A percentile compares a stretch with the other conserved stretches of the same genome.
Evolutionary conservation across 2,329 filamentous ascomycete genomes (phyloP).

Genomic region (Fonsecaea pedrosoi): DNA sequence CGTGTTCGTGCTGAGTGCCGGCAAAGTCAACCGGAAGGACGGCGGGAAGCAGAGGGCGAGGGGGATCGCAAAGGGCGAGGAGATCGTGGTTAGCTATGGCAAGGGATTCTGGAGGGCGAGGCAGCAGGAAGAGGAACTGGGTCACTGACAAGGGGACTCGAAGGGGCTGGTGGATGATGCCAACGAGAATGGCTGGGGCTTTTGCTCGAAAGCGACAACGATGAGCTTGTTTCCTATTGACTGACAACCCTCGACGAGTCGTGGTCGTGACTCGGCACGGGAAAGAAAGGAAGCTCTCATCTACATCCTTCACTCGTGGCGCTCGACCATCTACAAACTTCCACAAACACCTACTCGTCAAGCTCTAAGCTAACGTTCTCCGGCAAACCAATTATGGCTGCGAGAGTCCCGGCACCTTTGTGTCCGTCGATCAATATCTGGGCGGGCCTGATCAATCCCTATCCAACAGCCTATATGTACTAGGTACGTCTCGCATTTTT

Average conservation of each 20-base stretch:
- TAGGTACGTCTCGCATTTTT: not conserved
- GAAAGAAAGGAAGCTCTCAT: not conserved
- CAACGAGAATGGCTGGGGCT: not conserved
- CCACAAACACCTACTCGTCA: not conserved
- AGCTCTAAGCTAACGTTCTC: not conserved
- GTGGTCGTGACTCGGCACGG: not conserved
- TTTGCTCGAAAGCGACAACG: not conserved
- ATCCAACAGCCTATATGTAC: not conserved
- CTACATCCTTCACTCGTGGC: not conserved
- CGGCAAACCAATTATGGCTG: not conserved
- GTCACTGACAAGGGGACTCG: not conserved
- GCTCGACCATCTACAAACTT: not conserved
- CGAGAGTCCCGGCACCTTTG: not conserved
- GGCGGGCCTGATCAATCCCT: not conserved
- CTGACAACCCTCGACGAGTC: not conserved
- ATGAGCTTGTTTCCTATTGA: not conserved
- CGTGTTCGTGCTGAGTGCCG: conserved; percentile 58
- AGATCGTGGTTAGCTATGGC: conserved; percentile 62
- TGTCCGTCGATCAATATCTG: not conserved
- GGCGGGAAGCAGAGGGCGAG: conserved; percentile 49
- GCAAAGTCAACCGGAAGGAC: conserved; percentile 52
- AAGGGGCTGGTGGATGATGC: not conserved
- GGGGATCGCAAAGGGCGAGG: conserved; percentile 53
- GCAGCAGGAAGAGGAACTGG: conserved; percentile 40
- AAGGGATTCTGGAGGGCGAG: conserved; percentile 56